Percentiles rank a stretch among this genome's conserved stretches.
Evolutionary conservation across 2,329 filamentous ascomycete species (phyloP).

Genomic region (Didymellaceae sp.): DNA sequence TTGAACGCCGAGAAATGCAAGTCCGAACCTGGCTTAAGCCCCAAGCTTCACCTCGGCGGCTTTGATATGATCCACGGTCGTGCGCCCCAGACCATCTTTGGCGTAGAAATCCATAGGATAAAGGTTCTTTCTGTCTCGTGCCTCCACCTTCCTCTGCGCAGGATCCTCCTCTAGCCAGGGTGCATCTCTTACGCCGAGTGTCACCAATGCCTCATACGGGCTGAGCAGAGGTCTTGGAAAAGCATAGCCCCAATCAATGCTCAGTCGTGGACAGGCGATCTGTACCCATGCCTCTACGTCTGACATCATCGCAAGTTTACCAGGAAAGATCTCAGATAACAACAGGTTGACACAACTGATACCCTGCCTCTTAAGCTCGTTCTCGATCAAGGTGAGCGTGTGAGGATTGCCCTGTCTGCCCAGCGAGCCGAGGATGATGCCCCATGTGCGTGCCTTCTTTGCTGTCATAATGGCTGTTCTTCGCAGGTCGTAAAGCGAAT

Average conservation of each 20-base stretch:
- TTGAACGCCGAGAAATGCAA: slow-evolving; percentile 3
- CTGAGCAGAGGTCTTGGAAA: slow-evolving; percentile 88
- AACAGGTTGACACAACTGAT: slow-evolving; percentile 86
- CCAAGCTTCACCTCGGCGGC: slow-evolving; percentile 24
- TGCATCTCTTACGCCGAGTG: slow-evolving; percentile 78
- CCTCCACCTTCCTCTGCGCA: slow-evolving; percentile 27
- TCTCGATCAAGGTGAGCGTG: slow-evolving; percentile 86
- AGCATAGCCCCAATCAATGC: slow-evolving; percentile 98
- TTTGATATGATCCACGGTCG: slow-evolving; percentile 54
- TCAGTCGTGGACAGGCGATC: slow-evolving; percentile 93
- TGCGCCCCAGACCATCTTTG: slow-evolving; percentile 86
- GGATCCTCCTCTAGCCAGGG: slow-evolving; percentile 57
- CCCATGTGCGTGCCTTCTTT: slow-evolving; percentile 84
- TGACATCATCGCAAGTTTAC: slow-evolving; percentile 88
- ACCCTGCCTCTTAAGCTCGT: slow-evolving; percentile 70
- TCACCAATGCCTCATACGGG: slow-evolving; percentile 92
- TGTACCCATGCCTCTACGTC: slow-evolving; percentile 99
- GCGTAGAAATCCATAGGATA: slow-evolving; percentile 99
- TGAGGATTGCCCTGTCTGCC: slow-evolving; percentile 95
- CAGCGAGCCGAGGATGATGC: slow-evolving; percentile 89
- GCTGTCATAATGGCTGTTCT: slow-evolving; percentile 78
- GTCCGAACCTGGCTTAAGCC: neutral
- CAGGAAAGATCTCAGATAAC: slow-evolving; percentile 94
- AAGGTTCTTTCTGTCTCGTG: slow-evolving; percentile 62
- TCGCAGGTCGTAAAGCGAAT: slow-evolving; percentile 85